Evolutionary conservation across 2,329 filamentous ascomycete genomes (phyloP).

Genomic region (Lecanicillium sp.): DNA sequence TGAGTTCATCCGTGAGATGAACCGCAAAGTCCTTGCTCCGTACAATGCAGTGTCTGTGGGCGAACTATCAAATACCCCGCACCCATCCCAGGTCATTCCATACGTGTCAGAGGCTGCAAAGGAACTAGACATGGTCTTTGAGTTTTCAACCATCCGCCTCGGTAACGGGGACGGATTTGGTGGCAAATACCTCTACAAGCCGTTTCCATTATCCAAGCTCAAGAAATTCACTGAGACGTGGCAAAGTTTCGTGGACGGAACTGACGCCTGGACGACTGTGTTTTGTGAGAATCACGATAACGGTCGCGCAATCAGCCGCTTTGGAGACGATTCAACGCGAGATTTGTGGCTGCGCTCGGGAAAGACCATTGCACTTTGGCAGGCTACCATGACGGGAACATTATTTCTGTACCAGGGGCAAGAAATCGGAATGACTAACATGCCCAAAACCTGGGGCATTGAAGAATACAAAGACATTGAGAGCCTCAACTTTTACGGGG

Average conservation of each 20-base stretch:
- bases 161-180: slow-evolving; percentile 33
- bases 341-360: slow-evolving; percentile 35
- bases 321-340: slow-evolving; percentile 36
- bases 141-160: slow-evolving; percentile 49
- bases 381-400: slow-evolving; percentile 42
- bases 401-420: slow-evolving; percentile 54
- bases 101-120: slow-evolving; percentile 46
- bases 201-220: slow-evolving; percentile 21
- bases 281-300: slow-evolving; percentile 62
- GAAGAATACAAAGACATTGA: slow-evolving; percentile 49
- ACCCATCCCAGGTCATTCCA: slow-evolving; percentile 32
- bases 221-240: slow-evolving; percentile 31
- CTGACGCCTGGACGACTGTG: slow-evolving; percentile 49
- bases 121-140: slow-evolving; percentile 56
- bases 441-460: slow-evolving; percentile 41
- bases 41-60: slow-evolving; percentile 29
- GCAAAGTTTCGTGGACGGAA: slow-evolving; percentile 41
- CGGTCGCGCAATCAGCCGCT: slow-evolving; percentile 48
- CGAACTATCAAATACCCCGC: slow-evolving; percentile 50
- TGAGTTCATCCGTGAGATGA: slow-evolving; percentile 60
- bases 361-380: slow-evolving; percentile 45
- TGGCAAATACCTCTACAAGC: slow-evolving; percentile 41
- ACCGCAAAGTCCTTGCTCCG: too few relatives aligned
- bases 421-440: slow-evolving; percentile 54
- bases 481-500: slow-evolving; percentile 41